Conservation (phyloP, 2,329 filamentous ascomycete genomes). For the Fusarium avenaceum region DNA sequence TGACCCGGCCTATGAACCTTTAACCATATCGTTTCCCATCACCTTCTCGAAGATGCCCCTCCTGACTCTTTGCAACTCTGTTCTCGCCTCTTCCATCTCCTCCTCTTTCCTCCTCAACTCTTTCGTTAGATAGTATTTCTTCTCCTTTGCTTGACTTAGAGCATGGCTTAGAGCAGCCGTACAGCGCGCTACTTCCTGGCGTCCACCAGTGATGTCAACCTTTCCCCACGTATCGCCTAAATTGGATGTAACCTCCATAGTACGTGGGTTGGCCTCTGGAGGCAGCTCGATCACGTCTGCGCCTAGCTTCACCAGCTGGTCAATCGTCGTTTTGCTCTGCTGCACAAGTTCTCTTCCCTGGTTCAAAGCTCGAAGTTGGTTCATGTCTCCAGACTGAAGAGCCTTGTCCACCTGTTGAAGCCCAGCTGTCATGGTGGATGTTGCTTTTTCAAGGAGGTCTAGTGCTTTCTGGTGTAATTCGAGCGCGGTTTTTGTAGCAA, state of each 20-base stretch:
- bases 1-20: constrained; percentile 10
- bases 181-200: constrained; percentile 55
- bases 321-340: constrained; percentile 25
- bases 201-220: constrained; percentile 63
- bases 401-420: constrained; percentile 59
- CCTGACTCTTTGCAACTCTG: constrained; percentile 60
- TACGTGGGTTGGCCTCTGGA: constrained; percentile 60
- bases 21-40: constrained; percentile 22
- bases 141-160: constrained; percentile 51
- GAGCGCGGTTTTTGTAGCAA: constrained; percentile 53
- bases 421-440: constrained; percentile 52
- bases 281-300: constrained; percentile 26
- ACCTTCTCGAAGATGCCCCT: constrained; percentile 53
- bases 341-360: constrained; percentile 26
- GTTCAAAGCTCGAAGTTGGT: constrained; percentile 32
- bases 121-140: constrained; percentile 48
- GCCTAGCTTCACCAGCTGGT: constrained; percentile 31
- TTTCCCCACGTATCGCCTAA: constrained; percentile 66
- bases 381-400: constrained; percentile 52
- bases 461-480: constrained; percentile 60
- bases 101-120: constrained; percentile 52
- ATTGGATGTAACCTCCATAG: constrained; percentile 48
- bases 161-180: constrained; percentile 52
- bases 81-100: constrained; percentile 53
- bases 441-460: constrained; percentile 57